phyloP scores from a whole-genome alignment of 306 rosid genomes.

The Prunus campanulata region DNA sequence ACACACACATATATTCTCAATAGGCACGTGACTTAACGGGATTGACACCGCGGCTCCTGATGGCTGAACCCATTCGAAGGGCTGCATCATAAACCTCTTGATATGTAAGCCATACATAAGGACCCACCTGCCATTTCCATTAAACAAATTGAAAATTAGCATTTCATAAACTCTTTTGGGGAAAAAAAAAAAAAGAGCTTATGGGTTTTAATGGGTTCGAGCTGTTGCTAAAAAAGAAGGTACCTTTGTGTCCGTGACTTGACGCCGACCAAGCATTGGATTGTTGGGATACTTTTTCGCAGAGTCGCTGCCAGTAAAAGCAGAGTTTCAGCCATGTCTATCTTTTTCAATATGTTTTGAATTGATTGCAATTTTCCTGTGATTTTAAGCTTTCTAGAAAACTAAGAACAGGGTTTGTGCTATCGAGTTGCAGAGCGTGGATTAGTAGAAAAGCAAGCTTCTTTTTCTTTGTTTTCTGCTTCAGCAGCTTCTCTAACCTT shows the following conservation, averaged over 20 bases:
- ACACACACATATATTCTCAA: background rate
- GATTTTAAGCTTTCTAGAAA: background rate
- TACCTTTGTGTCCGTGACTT: slow-evolving; percentile 43
- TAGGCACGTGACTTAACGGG: slow-evolving; percentile 36
- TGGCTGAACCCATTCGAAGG: slow-evolving; percentile 63
- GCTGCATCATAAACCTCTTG: slow-evolving; percentile 65
- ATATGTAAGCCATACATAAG: slow-evolving; percentile 49
- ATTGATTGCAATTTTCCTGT: background rate
- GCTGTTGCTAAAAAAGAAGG: background rate
- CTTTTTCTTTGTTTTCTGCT: no score
- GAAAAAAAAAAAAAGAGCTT: no score
- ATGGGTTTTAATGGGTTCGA: no score
- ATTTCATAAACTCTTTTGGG: background rate
- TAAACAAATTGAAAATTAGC: background rate
- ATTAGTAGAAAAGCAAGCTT: no score
- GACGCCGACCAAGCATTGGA: no score
- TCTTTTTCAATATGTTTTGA: background rate
- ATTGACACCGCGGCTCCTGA: slow-evolving; percentile 57
- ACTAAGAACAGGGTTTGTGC: no score
- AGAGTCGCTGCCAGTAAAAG: slow-evolving; percentile 50
- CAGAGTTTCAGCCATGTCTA: slow-evolving; percentile 21
- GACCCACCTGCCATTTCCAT: slow-evolving; percentile 37
- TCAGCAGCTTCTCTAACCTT: no score
- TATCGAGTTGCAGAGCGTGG: no score
- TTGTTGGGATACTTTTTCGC: slow-evolving; percentile 50